Conservation (phyloP, 2,329 filamentous ascomycete genomes). For the Zymoseptoria tritici region DNA sequence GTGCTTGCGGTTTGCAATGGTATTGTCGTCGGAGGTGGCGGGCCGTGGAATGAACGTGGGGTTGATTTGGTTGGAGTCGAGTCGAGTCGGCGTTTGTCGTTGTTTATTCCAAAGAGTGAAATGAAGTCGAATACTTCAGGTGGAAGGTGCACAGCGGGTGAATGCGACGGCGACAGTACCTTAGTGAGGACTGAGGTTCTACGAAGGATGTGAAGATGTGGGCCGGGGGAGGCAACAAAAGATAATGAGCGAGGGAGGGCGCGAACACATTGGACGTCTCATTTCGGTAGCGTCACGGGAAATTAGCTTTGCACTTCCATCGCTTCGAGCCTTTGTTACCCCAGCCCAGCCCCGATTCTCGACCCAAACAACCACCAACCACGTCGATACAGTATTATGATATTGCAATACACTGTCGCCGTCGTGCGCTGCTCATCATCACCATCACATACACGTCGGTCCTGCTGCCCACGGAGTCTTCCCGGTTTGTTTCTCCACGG, state of each 20-base stretch:
- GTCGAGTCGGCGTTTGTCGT: slow-evolving; percentile 2
- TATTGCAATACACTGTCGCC: neutral
- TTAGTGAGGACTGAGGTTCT: neutral
- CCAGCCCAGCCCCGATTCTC: neutral
- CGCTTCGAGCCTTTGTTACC: neutral
- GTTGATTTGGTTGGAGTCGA: slow-evolving; percentile 4
- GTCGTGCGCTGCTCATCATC: neutral
- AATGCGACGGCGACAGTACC: neutral
- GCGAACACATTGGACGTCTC: neutral
- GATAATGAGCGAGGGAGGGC: neutral
- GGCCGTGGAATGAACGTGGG: neutral
- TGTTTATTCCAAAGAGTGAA: slow-evolving; percentile 18
- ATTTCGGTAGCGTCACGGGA: neutral
- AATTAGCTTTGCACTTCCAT: neutral
- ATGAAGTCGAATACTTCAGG: slow-evolving; percentile 10
- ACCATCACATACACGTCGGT: neutral
- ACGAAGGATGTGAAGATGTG: neutral
- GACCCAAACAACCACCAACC: neutral
- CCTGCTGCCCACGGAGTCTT: neutral
- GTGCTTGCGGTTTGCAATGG: neutral
- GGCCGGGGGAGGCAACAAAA: neutral
- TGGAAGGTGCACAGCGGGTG: slow-evolving; percentile 1
- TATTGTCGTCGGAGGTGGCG: neutral
- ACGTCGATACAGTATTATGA: neutral
- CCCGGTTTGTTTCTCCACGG: neutral